Base-by-base conservation (phyloP, 306 rosid species). In the Corylus avellana region DNA sequence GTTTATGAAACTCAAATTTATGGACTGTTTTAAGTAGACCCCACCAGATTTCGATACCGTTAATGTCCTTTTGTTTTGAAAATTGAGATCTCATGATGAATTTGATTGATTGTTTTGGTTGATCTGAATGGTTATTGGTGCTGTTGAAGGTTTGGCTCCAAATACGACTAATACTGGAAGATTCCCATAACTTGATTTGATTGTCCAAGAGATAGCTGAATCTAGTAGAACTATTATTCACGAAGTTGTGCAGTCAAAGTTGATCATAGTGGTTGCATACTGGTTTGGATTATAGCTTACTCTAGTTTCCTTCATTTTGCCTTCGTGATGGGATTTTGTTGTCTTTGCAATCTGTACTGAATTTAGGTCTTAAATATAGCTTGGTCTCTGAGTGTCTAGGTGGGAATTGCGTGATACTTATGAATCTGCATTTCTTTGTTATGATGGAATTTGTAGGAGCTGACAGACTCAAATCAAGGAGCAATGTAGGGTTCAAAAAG, bases 401-500 rank as follows among this genome's bases (percentile, higher is more conserved):
- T 20, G 53, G 62, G 42, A 82, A 49, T 55, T 57, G 54, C 5
- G 1, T 59, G 72, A 75, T 72, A 81, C 68, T 83, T 55, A 48
- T 29, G 74, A 78, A 77, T 84, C 84, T 76, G 48, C 70, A 48
- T 35, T 79, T 76, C 70, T 76, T 72, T 80, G 50, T 73, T 57
- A 56, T 71, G 75, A 32, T 81, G 67, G 74, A 32, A 46, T 86
- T 72, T 85, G 86, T 83, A 90, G 98, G 97, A 73, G 83, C 77
- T 12, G 98, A 91, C 68, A 90, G 79, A 74, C 86, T 90, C 54
- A 84, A 87, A 47, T 86, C 90, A 77, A 86, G 91, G 76, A 88
- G 82, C 82, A 91, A 86, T 77, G 94, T 87, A 39, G 93, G 66
- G 12, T 85, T 90, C 75, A 90, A 82, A 84, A 85, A 89, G 88